phyloP scores from a whole-genome alignment of 1,139 yeast genomes.

The Yamadazyma oceani region DNA sequence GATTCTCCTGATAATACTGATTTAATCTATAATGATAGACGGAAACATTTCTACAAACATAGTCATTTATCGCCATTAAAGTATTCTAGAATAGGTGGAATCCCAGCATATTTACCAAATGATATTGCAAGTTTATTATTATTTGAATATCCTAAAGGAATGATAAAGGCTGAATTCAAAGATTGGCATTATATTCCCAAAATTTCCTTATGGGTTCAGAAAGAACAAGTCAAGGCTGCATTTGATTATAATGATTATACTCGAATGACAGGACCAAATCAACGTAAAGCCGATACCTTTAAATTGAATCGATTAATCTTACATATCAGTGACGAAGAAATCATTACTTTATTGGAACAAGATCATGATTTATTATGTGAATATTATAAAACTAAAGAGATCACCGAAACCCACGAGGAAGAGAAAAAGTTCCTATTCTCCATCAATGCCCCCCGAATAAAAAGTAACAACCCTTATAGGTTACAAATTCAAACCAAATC shows the following conservation, averaged over 20 bases:
- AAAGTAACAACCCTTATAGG: constrained; percentile 9
- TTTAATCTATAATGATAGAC: constrained; percentile 34
- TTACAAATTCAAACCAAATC: constrained; percentile 8
- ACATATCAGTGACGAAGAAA: constrained; percentile 21
- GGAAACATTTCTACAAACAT: constrained; percentile 35
- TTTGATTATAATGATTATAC: constrained; percentile 24
- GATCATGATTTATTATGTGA: constrained; percentile 32
- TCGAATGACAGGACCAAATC: constrained; percentile 7
- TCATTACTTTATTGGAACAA: constrained; percentile 20
- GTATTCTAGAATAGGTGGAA: constrained; percentile 29
- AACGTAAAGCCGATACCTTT: constrained; percentile 15
- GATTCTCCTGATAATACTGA: constrained; percentile 15
- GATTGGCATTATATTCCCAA: constrained; percentile 31
- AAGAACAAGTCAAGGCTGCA: constrained; percentile 17
- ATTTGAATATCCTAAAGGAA: constrained; percentile 28
- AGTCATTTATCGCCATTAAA: constrained; percentile 37
- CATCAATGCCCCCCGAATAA: neutral
- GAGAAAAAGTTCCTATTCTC: constrained; percentile 26
- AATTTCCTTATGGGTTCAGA: constrained; percentile 30
- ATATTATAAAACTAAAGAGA: constrained; percentile 30
- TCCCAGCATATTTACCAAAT: constrained; percentile 28
- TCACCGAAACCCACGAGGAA: constrained; percentile 28
- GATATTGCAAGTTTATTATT: constrained; percentile 23
- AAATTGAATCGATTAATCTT: constrained; percentile 22
- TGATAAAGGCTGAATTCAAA: constrained; percentile 20